These are phyloP conservation scores for Tetrapisispora namnaoensis DNA, from an alignment of 805 yeast species.

Conservation along the genomic window DNA sequence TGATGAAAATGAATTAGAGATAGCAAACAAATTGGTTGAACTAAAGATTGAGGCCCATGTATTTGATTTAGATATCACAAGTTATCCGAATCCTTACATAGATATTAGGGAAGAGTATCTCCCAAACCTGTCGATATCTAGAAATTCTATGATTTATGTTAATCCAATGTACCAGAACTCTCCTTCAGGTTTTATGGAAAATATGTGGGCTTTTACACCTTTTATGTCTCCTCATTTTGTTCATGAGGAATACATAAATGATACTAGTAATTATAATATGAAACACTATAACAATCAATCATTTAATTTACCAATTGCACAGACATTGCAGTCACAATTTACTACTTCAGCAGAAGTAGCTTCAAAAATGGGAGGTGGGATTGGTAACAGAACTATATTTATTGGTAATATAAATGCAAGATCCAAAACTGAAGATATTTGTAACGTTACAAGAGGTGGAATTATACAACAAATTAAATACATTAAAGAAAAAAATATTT, in stretches of 20 bases:
- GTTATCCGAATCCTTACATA: background rate
- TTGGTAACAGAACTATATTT: slow-evolving; percentile 58
- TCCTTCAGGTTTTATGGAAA: background rate
- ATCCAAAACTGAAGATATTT: slow-evolving; percentile 61
- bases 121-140: background rate
- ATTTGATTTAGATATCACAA: background rate
- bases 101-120: background rate
- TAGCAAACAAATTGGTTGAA: background rate
- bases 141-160: background rate
- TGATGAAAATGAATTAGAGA: background rate
- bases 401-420: slow-evolving; percentile 56
- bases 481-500: slow-evolving; percentile 44
- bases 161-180: background rate
- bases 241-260: slow-evolving; percentile 1
- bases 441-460: slow-evolving; percentile 75
- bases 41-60: background rate
- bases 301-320: slow-evolving; percentile 18
- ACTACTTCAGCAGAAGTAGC: slow-evolving; percentile 23
- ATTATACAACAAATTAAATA: slow-evolving; percentile 48
- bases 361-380: slow-evolving; percentile 25
- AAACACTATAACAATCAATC: background rate
- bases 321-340: slow-evolving; percentile 22
- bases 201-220: background rate
- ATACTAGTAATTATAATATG: background rate
- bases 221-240: background rate